Conservation (phyloP, 208 protist genomes). For the Trypanosoma mega region DNA sequence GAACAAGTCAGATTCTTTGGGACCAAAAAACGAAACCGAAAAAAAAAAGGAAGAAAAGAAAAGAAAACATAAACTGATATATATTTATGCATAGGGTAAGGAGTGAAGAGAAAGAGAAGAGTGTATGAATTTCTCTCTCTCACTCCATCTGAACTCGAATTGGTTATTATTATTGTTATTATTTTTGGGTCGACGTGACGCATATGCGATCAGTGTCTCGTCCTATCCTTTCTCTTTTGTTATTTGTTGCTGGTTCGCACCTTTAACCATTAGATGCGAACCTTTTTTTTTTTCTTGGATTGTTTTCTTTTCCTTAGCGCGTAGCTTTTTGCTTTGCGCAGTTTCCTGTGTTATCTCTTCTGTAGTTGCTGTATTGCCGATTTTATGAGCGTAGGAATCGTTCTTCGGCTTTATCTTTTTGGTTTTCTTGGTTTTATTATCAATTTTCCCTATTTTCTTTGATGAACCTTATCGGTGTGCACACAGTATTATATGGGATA, state of each 20-base stretch:
- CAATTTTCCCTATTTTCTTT: neutral
- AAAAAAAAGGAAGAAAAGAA: neutral
- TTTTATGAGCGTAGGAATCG: neutral
- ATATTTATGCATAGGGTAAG: neutral
- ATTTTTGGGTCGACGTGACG: neutral
- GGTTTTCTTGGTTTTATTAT: slow-evolving; percentile 19
- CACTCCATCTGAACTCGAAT: neutral
- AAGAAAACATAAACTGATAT: neutral
- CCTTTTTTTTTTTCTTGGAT: too few relatives aligned
- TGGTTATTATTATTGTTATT: neutral
- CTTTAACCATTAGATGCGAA: neutral
- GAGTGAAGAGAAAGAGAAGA: neutral
- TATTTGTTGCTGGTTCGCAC: neutral
- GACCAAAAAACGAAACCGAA: slow-evolving; percentile 1
- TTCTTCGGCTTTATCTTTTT: slow-evolving; percentile 2
- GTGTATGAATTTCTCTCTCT: too few relatives aligned
- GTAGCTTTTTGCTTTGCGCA: neutral
- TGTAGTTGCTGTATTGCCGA: neutral
- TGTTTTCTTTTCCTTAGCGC: neutral
- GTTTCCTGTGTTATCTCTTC: neutral
- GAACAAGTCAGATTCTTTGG: neutral
- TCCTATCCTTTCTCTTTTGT: neutral
- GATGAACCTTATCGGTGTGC: neutral
- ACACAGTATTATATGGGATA: too few relatives aligned
- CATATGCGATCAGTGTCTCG: neutral